These are phyloP conservation scores for Mycosarcoma maydis DNA, from an alignment of 1,284 basidiomycete genomes.

Conservation along the genomic window DNA sequence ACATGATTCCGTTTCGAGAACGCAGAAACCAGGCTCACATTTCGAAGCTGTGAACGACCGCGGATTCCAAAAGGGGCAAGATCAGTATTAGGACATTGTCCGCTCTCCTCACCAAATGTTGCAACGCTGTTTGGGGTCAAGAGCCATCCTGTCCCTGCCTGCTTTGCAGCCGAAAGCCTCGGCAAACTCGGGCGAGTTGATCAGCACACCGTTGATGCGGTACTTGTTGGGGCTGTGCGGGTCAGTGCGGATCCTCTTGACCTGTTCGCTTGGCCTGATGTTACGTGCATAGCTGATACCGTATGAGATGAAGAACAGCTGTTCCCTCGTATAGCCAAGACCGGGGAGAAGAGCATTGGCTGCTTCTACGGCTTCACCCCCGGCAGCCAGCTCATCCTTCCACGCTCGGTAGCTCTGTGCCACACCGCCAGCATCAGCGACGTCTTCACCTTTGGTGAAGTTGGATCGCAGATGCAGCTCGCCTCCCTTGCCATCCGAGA, in stretches of 20 bases:
- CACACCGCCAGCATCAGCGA: constrained; percentile 72
- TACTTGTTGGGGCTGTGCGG: constrained; percentile 64
- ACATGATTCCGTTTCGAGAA: no score
- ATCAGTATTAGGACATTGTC: no score
- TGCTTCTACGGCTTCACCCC: constrained; percentile 49
- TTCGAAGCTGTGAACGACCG: no score
- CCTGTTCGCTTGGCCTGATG: constrained; percentile 51
- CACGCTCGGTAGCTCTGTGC: constrained; percentile 67
- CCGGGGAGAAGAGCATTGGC: constrained; percentile 66
- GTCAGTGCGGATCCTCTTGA: constrained; percentile 61
- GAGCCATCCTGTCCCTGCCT: constrained; percentile 58
- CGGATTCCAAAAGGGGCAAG: no score
- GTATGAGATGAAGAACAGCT: constrained; percentile 67
- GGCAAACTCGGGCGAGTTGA: constrained; percentile 58
- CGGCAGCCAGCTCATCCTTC: constrained; percentile 54
- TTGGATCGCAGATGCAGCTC: constrained; percentile 84
- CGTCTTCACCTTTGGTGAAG: constrained; percentile 74
- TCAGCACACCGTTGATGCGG: constrained; percentile 58
- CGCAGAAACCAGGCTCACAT: no score
- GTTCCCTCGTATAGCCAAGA: constrained; percentile 64
- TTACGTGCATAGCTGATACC: constrained; percentile 61
- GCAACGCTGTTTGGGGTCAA: constrained; percentile 49
- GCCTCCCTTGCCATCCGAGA: constrained; percentile 85
- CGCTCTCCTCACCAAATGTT: constrained; percentile 54
- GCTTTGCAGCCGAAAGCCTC: constrained; percentile 61